Conservation (phyloP, 208 protist species). For the Leishmania tarentolae region DNA sequence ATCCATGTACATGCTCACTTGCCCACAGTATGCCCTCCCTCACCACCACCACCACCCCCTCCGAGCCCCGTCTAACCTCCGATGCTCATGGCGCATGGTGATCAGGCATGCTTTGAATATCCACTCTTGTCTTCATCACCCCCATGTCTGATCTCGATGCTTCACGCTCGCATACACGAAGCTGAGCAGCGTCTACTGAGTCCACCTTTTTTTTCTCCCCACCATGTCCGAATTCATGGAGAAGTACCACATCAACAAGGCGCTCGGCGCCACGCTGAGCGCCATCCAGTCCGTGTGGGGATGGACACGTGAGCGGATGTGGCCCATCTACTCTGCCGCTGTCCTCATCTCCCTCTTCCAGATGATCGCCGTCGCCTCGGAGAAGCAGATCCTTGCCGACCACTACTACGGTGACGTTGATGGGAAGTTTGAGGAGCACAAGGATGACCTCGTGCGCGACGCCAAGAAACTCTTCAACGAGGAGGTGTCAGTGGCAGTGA, state of each 20-base stretch:
- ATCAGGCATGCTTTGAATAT: background rate
- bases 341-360: conserved; percentile 74
- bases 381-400: conserved; percentile 89
- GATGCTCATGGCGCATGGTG: background rate
- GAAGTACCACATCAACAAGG: conserved; percentile 41
- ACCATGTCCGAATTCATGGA: conserved; percentile 60
- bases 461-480: conserved; percentile 79
- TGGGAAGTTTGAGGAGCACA: conserved; percentile 34
- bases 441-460: conserved; percentile 50
- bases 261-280: conserved; percentile 23
- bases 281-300: conserved; percentile 41
- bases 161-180: background rate
- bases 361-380: conserved; percentile 69
- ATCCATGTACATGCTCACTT: background rate
- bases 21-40: background rate
- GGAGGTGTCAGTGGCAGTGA: conserved; percentile 79
- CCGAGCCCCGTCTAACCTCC: background rate
- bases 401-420: conserved; percentile 66
- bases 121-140: background rate
- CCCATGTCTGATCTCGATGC: background rate
- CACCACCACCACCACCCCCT: background rate
- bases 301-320: conserved; percentile 67
- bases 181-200: background rate
- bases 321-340: conserved; percentile 82
- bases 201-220: background rate